A percentile compares a stretch with the other conserved stretches of the same genome.
phyloP scores from a whole-genome alignment of 805 yeast genomes.

The Schwanniomyces sp. region DNA sequence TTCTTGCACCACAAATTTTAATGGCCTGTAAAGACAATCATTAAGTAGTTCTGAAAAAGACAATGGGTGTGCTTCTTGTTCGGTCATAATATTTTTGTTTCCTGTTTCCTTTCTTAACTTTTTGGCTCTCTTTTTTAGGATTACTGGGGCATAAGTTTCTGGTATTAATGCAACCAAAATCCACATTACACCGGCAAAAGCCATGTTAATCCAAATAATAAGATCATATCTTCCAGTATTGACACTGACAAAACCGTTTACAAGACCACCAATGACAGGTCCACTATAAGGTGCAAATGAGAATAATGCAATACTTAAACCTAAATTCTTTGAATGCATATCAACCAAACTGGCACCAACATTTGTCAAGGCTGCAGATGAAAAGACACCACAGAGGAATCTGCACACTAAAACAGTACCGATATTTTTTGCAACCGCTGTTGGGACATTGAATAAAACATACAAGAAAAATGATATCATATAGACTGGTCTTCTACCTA shows the following conservation, averaged over 20 bases:
- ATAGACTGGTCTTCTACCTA: constrained; percentile 85
- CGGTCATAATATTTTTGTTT: constrained; percentile 82
- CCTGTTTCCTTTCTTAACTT: constrained; percentile 77
- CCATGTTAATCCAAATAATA: constrained; percentile 90
- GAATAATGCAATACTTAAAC: constrained; percentile 86
- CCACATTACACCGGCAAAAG: constrained; percentile 86
- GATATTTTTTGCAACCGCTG: constrained; percentile 80
- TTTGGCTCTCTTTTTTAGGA: constrained; percentile 64
- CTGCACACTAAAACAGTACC: constrained; percentile 80
- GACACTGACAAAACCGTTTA: constrained; percentile 80
- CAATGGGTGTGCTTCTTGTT: constrained; percentile 83
- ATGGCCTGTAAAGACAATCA: constrained; percentile 76
- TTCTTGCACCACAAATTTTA: constrained; percentile 73
- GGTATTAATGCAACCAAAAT: constrained; percentile 64
- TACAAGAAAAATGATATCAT: constrained; percentile 73
- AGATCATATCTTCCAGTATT: constrained; percentile 67
- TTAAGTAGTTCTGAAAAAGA: constrained; percentile 65
- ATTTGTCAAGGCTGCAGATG: constrained; percentile 78
- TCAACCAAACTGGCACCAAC: constrained; percentile 94
- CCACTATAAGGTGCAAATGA: constrained; percentile 94
- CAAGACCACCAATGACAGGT: constrained; percentile 86
- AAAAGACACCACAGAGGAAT: constrained; percentile 83
- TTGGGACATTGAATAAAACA: constrained; percentile 79
- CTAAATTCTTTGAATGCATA: constrained; percentile 78
- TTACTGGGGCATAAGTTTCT: constrained; percentile 89